Base-by-base conservation (phyloP, 75 land plant genomes). In the Azolla pinnata region DNA sequence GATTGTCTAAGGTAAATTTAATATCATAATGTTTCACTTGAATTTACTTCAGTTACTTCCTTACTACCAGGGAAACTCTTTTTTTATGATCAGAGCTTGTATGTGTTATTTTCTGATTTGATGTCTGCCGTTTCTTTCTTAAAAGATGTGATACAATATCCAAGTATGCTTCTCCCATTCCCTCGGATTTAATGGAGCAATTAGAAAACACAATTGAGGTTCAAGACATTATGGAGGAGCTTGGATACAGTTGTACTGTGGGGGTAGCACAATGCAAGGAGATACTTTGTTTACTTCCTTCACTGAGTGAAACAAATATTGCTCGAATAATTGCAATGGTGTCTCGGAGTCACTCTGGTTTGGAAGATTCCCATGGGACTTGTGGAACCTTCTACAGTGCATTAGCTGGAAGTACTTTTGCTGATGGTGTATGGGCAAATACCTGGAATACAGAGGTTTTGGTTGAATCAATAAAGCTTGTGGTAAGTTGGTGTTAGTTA, bases 191-290 rank as follows among this genome's bases (percentile, higher is more conserved):
- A 33, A 27, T 91, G 56, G 72, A 60, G 16, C 84, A 86, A 34
- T 73, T 87, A 59, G 83, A 81, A 44, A 70, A 68, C 51, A 85
- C 83, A 64, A 75, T 59, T 32, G 75, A 76, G 59, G 71, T 80
- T 75, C 82, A 67, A 45, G 82, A 72, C 57, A 57, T 88, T 14
- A 62, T 93, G 73, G 81, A 64, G 59, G 98, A 93, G 72, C 75
- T 93, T 31, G 98, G 98, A n/a, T 88, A 88, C 76, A 86, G 79
- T 45, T 93, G 98, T 71, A 83, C 90, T 0, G 54, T 68, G 29
- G 66, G 71, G 66, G 67, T 59, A 24, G 38, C 76, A 10, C 82
- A 77, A n/a, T 93, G 90, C 79, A 83, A 83, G 67, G 83, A 83
- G 58, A 68, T 88, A 29, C 54, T 93, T 0, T 83, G 85, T 33